These are phyloP conservation scores for Paramecium bursaria DNA, from an alignment of 73 alveolate species.

Conservation along the genomic window DNA sequence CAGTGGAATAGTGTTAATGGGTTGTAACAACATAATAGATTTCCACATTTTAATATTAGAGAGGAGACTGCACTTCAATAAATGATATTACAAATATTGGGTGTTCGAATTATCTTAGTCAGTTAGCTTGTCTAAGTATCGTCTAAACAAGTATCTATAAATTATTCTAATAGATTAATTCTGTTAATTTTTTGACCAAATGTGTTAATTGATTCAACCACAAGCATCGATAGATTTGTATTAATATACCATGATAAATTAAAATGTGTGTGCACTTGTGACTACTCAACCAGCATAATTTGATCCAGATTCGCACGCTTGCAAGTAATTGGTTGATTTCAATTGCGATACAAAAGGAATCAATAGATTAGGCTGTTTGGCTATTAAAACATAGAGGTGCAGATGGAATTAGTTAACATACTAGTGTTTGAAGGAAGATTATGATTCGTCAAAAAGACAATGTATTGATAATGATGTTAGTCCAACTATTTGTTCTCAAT, in stretches of 20 bases:
- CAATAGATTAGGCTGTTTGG: too few species aligned
- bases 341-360: too few species aligned
- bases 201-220: neutral
- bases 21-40: neutral
- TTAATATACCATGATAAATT: too few species aligned
- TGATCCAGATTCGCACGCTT: too few species aligned
- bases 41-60: neutral
- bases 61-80: neutral
- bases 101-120: conserved; percentile 21
- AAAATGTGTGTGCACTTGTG: conserved; percentile 20
- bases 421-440: too few species aligned
- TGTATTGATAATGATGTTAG: too few species aligned
- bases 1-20: neutral
- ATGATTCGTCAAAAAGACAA: too few species aligned
- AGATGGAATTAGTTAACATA: too few species aligned
- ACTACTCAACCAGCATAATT: conserved; percentile 10
- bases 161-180: neutral
- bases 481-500: too few species aligned
- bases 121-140: conserved; percentile 5
- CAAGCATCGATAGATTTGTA: conserved; percentile 3
- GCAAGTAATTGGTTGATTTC: too few species aligned
- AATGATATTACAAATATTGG: neutral
- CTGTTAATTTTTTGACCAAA: neutral
- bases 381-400: too few species aligned
- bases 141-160: neutral